These are phyloP conservation scores for Teratosphaeria zuluensis DNA, from an alignment of 2,329 filamentous ascomycete genomes.

Conservation along the genomic window DNA sequence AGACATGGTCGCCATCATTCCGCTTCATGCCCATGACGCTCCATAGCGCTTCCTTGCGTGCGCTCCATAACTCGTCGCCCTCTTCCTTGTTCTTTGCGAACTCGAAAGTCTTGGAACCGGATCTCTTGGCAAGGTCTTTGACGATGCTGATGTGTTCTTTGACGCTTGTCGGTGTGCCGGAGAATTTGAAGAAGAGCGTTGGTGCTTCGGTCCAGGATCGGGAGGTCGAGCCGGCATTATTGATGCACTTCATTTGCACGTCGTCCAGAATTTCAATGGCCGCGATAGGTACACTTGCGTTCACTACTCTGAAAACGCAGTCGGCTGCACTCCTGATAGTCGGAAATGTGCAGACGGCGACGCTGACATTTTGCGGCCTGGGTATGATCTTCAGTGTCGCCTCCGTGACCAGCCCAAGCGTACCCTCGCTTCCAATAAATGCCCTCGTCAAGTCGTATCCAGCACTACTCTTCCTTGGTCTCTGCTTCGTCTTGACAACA, in stretches of 20 bases:
- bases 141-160: conserved; percentile 70
- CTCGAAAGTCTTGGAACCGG: conserved; percentile 58
- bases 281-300: conserved; percentile 70
- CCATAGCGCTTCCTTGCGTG: conserved; percentile 66
- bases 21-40: conserved; percentile 57
- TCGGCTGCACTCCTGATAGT: conserved; percentile 62
- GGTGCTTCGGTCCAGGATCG: conserved; percentile 60
- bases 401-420: conserved; percentile 82
- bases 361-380: conserved; percentile 66
- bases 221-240: conserved; percentile 53
- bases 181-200: conserved; percentile 69
- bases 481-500: conserved; percentile 77
- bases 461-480: conserved; percentile 79
- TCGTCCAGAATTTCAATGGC: conserved; percentile 92
- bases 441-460: conserved; percentile 86
- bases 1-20: conserved; percentile 53
- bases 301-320: conserved; percentile 72
- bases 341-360: conserved; percentile 61
- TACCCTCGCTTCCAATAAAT: conserved; percentile 87
- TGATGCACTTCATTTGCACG: conserved; percentile 72
- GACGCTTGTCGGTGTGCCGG: conserved; percentile 56
- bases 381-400: conserved; percentile 80
- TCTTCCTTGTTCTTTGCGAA: conserved; percentile 58
- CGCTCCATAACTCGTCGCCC: conserved; percentile 62
- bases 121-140: conserved; percentile 47